phyloP scores from a whole-genome alignment of 768 basidiomycete genomes.

The Auriculariales sp. region DNA sequence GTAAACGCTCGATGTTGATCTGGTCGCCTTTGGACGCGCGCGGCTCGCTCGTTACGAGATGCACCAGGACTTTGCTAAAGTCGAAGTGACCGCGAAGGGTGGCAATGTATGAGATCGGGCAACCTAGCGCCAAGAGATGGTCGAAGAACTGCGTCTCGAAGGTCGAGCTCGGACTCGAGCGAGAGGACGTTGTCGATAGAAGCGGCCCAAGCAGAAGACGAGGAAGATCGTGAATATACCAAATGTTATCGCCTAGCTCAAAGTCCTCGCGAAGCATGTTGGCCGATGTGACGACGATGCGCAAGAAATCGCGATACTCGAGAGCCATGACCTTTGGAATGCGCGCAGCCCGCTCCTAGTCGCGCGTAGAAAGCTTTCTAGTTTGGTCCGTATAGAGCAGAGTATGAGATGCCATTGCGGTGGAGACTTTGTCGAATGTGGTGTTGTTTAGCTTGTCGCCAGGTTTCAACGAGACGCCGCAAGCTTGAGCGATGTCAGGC shows the following conservation, averaged over 20 bases:
- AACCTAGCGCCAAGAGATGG: neutral
- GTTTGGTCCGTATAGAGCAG: neutral
- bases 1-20: neutral
- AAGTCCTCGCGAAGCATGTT: neutral
- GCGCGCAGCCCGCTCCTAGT: neutral
- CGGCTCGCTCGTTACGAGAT: neutral
- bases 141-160: neutral
- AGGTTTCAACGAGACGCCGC: neutral
- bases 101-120: neutral
- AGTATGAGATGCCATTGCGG: neutral
- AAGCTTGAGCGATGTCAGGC: neutral
- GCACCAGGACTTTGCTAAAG: neutral
- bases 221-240: neutral
- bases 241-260: neutral
- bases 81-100: neutral
- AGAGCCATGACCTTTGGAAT: neutral
- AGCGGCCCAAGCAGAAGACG: neutral
- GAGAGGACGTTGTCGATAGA: too few species aligned
- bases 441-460: neutral
- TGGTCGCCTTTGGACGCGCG: neutral
- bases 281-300: neutral
- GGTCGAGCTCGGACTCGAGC: too few species aligned
- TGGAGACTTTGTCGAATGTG: neutral
- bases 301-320: neutral
- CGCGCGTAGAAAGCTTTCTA: neutral